Conservation (phyloP, 208 protist genomes). For the Angomonas deanei region DNA sequence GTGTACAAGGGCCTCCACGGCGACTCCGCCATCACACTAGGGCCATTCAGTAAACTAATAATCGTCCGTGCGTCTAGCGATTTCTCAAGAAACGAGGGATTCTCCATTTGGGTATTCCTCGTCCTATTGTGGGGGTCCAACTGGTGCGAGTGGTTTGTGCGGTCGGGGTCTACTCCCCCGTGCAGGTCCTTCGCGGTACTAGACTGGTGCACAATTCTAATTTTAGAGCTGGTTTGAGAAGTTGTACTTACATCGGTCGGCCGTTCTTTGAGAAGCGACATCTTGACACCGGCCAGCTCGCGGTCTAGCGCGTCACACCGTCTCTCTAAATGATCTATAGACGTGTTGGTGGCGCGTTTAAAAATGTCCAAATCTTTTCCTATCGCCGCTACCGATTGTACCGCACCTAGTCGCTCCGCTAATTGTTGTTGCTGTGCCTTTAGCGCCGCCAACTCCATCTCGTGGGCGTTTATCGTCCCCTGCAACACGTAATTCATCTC, state of each 20-base stretch:
- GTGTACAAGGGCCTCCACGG: background rate
- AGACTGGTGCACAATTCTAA: too few relatives aligned
- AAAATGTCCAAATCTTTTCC: background rate
- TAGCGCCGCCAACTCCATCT: background rate
- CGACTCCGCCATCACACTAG: conserved; percentile 1
- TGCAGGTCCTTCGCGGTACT: too few relatives aligned
- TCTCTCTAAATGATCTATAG: background rate
- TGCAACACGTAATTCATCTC: background rate
- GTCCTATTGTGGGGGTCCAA: background rate
- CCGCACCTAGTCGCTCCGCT: background rate
- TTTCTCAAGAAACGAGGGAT: background rate
- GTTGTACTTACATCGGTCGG: too few relatives aligned
- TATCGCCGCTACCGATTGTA: background rate
- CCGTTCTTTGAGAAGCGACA: too few relatives aligned
- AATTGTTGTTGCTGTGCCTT: too few relatives aligned
- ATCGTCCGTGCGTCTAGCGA: background rate
- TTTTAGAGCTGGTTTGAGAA: too few relatives aligned
- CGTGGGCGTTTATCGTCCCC: background rate
- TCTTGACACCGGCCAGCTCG: background rate
- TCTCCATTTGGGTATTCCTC: background rate
- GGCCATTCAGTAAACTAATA: background rate
- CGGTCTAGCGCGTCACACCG: background rate
- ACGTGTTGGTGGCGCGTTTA: background rate
- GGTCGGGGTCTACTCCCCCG: background rate
- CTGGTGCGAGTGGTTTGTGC: background rate